Conservation (phyloP, 768 basidiomycete genomes). For the Phlebiopsis gigantea region DNA sequence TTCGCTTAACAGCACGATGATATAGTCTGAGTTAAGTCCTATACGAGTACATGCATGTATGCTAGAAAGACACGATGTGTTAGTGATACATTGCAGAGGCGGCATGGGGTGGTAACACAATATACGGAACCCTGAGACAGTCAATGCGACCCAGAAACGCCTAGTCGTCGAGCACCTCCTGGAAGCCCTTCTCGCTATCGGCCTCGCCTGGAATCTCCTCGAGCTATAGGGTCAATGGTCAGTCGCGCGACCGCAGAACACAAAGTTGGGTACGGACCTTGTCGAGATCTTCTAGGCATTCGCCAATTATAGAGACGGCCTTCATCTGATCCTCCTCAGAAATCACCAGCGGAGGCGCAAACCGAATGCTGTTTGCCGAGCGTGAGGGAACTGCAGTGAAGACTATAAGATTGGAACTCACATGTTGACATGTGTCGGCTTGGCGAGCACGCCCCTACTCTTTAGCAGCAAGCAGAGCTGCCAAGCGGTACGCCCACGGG, state of each 20-base stretch:
- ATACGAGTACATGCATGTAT: background rate
- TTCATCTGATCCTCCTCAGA: conserved; percentile 77
- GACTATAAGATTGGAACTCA: conserved; percentile 35
- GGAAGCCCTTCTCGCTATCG: conserved; percentile 55
- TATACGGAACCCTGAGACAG: background rate
- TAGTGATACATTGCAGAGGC: background rate
- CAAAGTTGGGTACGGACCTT: conserved; percentile 42
- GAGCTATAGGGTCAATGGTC: conserved; percentile 31
- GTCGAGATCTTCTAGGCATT: conserved; percentile 79
- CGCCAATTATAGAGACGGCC: conserved; percentile 70
- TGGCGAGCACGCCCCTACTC: conserved; percentile 87
- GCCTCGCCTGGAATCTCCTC: conserved; percentile 62
- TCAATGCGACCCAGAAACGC: background rate
- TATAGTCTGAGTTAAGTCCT: background rate
- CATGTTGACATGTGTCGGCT: conserved; percentile 96
- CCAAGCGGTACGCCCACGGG: conserved; percentile 85
- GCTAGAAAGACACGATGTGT: background rate
- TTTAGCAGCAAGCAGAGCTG: conserved; percentile 91
- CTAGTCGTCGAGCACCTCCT: conserved; percentile 28
- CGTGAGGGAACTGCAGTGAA: background rate
- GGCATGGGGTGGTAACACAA: background rate
- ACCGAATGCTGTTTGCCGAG: conserved; percentile 71
- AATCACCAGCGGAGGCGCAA: conserved; percentile 94
- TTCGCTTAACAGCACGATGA: background rate
- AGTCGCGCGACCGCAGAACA: background rate